Conservation (phyloP, 352 stramenopile species). For the Thalassiosira mediterranea region DNA sequence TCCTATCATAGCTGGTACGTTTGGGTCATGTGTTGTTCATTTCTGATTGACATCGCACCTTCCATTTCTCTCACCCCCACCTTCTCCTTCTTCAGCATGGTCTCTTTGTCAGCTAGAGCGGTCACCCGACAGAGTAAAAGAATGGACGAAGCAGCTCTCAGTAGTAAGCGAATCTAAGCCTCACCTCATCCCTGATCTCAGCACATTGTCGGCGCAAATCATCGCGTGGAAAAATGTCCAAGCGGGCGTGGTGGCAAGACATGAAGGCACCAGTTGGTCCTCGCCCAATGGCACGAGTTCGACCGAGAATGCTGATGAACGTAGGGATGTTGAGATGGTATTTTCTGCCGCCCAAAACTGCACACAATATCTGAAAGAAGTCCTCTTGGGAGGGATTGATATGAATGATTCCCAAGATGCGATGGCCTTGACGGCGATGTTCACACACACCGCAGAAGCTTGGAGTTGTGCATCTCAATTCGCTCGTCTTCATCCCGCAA, state of each 20-base stretch:
- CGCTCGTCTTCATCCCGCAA: slow-evolving; percentile 14
- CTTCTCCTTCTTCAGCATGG: no score
- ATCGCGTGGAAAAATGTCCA: slow-evolving; percentile 43
- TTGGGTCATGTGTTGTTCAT: no score
- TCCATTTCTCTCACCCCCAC: no score
- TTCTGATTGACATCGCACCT: no score
- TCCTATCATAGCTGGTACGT: slow-evolving; percentile 75
- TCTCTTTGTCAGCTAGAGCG: slow-evolving; percentile 48
- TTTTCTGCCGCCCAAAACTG: slow-evolving; percentile 42
- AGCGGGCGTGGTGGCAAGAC: slow-evolving; percentile 10
- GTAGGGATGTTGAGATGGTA: slow-evolving; percentile 16
- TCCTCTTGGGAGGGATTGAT: slow-evolving; percentile 18
- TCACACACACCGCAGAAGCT: slow-evolving; percentile 28
- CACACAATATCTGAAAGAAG: slow-evolving; percentile 19
- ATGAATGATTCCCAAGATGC: slow-evolving; percentile 18
- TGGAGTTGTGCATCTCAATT: slow-evolving; percentile 40
- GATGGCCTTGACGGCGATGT: slow-evolving; percentile 29
- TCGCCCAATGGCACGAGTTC: slow-evolving; percentile 6
- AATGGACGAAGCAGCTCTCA: slow-evolving; percentile 58
- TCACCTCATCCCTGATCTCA: slow-evolving; percentile 36
- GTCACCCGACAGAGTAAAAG: slow-evolving; percentile 54
- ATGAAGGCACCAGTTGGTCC: slow-evolving; percentile 1
- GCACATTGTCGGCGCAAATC: slow-evolving; percentile 36
- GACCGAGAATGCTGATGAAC: not conserved
- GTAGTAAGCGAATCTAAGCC: slow-evolving; percentile 23